These are phyloP conservation scores for Candolleomyces eurysporus DNA, from an alignment of 768 basidiomycete species.

Conservation along the genomic window DNA sequence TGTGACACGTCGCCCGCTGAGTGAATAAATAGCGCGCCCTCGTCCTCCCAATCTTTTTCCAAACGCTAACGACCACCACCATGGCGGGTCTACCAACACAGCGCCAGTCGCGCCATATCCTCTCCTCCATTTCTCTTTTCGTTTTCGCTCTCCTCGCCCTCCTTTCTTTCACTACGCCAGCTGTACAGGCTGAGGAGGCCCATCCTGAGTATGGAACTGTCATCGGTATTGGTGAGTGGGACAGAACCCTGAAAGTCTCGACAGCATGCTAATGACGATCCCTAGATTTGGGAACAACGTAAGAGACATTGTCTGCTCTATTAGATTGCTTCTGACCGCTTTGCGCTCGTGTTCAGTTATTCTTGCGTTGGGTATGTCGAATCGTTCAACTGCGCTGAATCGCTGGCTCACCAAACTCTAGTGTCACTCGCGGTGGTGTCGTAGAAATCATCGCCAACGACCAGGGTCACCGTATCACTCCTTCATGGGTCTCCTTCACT, in stretches of 20 bases:
- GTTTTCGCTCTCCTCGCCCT: slow-evolving; percentile 68
- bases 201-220: slow-evolving; percentile 86
- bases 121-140: slow-evolving; percentile 59
- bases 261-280: slow-evolving; percentile 2
- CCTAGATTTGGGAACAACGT: slow-evolving; percentile 90
- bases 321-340: slow-evolving; percentile 21
- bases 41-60: slow-evolving; percentile 17
- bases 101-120: slow-evolving; percentile 51
- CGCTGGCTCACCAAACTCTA: slow-evolving; percentile 19
- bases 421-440: slow-evolving; percentile 81
- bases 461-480: slow-evolving; percentile 87
- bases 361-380: slow-evolving; percentile 88
- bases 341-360: slow-evolving; percentile 52
- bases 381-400: not conserved
- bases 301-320: slow-evolving; percentile 19
- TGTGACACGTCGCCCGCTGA: slow-evolving; percentile 32
- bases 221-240: slow-evolving; percentile 79
- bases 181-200: slow-evolving; percentile 61
- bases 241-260: not conserved
- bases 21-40: not conserved
- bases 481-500: slow-evolving; percentile 81
- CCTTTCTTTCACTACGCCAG: slow-evolving; percentile 66
- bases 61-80: slow-evolving; percentile 21
- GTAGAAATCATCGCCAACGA: slow-evolving; percentile 91
- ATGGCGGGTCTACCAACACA: slow-evolving; percentile 51